Evolutionary conservation across 345 rosid species (phyloP).

Genomic region (Citrus mangshanensis): DNA sequence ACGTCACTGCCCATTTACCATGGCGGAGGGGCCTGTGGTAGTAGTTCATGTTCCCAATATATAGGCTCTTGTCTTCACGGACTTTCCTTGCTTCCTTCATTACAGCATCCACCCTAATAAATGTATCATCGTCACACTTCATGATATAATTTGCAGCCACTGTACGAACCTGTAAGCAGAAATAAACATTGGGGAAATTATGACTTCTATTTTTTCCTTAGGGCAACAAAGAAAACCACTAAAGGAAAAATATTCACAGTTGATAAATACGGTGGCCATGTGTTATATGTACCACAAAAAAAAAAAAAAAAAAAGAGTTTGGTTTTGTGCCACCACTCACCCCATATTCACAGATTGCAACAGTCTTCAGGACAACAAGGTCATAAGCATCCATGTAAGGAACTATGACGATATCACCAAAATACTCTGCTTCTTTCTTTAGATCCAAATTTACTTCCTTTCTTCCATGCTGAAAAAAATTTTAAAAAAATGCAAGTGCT

Average conservation of each 20-base stretch:
- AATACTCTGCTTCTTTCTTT: conserved; percentile 89
- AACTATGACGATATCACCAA: conserved; percentile 88
- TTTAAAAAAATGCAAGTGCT: not conserved
- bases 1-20: conserved; percentile 98
- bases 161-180: conserved; percentile 52
- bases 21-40: conserved; percentile 83
- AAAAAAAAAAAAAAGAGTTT: too few relatives aligned
- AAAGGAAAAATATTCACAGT: not conserved
- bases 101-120: conserved; percentile 78
- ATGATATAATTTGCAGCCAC: conserved; percentile 68
- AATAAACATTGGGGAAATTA: not conserved
- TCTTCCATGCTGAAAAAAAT: conserved; percentile 56
- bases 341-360: conserved; percentile 97
- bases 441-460: conserved; percentile 84
- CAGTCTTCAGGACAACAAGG: conserved; percentile 91
- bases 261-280: not conserved
- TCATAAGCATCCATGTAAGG: conserved; percentile 98
- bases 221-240: not conserved
- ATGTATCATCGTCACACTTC: conserved; percentile 97
- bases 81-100: conserved; percentile 60
- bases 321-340: conserved; percentile 36
- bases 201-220: not conserved
- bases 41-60: conserved; percentile 89
- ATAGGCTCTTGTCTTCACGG: conserved; percentile 55
- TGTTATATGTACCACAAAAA: not conserved